Evolutionary conservation across 805 yeast genomes (phyloP), one percentile per base, ranked within the genome.

Genomic region (Hanseniaspora osmophila): DNA sequence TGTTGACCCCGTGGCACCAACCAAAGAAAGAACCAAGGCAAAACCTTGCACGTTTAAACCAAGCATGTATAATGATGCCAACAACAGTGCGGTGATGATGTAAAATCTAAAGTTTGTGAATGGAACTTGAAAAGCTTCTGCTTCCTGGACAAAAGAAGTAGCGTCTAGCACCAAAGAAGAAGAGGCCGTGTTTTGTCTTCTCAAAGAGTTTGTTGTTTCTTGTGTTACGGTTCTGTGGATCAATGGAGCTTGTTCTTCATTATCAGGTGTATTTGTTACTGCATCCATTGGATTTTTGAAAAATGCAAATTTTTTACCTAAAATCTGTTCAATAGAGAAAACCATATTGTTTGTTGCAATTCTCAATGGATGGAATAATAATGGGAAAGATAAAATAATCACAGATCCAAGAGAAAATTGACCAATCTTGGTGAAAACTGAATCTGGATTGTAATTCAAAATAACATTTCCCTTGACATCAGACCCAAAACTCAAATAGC

Each of bases 1-100:
- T 0, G 96, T 87, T 1, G 95, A 84, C 0, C 96, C 96, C 0
- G 95, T 86, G 1, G 95, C 84, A 2, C 96, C 96, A 3, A 87
- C 95, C 51, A 87, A 68, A 1, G 95, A 87, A 52, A 87, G 66
- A 12, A 88, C 88, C 41, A 79, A 73, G 27, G 90, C 94, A 52
- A 87, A 74, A 0, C 95, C 84, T 12, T 66, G 66, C 30, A 87
- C 80, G 3, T 75, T 60, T 33, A 80, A 63, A 0, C 96, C 92
- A 10, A 81, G 66, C 1, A 66, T 45, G 57, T 81, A 86, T 41
- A 86, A 76, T 6, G 69, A 54, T 0, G 70, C 35, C 43, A 87
- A 47, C 6, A 57, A 41, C 1, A 45, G 43, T 69, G 68, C 37
- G 74, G 84, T 39, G 69, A 78, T 47, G 22, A 40, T 17, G 41